phyloP scores from a whole-genome alignment of 1,284 basidiomycete genomes.

The Termitomyces sp. region DNA sequence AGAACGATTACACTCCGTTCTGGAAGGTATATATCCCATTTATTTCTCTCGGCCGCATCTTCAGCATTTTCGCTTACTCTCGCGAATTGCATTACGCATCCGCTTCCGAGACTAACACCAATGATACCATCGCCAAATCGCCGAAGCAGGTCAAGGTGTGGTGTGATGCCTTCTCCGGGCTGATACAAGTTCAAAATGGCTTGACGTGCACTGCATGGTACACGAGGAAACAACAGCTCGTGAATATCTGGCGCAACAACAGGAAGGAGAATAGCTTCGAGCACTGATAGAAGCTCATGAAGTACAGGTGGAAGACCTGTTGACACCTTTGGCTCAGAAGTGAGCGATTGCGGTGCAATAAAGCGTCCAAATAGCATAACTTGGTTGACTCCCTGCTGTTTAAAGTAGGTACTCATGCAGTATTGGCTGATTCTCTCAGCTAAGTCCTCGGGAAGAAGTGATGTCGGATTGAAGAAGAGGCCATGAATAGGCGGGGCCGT shows the following conservation, averaged over 20 bases:
- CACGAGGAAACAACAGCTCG: constrained; percentile 47
- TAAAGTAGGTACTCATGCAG: constrained; percentile 59
- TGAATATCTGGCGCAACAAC: constrained; percentile 44
- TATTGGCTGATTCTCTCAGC: constrained; percentile 44
- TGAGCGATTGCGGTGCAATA: constrained; percentile 8
- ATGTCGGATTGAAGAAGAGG: constrained; percentile 52
- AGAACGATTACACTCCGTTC: constrained; percentile 66
- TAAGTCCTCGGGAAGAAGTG: constrained; percentile 45
- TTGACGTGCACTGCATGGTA: constrained; percentile 52
- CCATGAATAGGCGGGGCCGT: constrained; percentile 54
- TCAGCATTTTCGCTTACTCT: constrained; percentile 14
- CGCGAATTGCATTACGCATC: constrained; percentile 70
- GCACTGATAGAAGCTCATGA: constrained; percentile 42
- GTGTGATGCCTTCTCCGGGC: constrained; percentile 75
- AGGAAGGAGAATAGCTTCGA: constrained; percentile 45
- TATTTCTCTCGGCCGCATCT: constrained; percentile 3
- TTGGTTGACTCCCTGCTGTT: constrained; percentile 49
- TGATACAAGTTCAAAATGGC: constrained; percentile 76
- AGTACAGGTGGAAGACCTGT: constrained; percentile 53
- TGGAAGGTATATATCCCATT: constrained; percentile 55
- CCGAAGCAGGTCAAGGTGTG: constrained; percentile 72
- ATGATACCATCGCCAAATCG: constrained; percentile 80
- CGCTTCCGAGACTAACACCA: constrained; percentile 68
- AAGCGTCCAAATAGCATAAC: constrained; percentile 72
- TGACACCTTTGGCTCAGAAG: constrained; percentile 13